Conservation (phyloP, 768 basidiomycete species). For the Termitomyces sp. region DNA sequence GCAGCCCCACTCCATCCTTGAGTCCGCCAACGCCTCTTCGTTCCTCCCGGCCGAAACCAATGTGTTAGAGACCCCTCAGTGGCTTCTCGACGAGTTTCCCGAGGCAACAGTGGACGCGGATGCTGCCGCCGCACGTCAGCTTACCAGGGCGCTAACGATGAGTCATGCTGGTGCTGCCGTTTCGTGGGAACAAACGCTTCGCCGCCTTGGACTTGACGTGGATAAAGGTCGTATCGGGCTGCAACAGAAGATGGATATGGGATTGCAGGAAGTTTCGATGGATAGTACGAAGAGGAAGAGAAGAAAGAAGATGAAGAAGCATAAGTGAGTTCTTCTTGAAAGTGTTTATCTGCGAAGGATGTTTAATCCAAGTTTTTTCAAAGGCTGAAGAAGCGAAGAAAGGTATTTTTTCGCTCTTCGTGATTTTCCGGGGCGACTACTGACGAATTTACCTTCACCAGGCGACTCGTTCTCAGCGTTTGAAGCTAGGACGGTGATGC, state of each 20-base stretch:
- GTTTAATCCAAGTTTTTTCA: constrained; percentile 1
- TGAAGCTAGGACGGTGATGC: constrained; percentile 27
- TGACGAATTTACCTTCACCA: constrained; percentile 18
- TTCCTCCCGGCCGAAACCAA: constrained; percentile 9
- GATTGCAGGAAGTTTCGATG: constrained; percentile 58
- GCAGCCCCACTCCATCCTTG: constrained; percentile 52
- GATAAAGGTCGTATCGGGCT: constrained; percentile 42
- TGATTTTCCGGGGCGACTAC: not conserved
- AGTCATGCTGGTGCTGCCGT: constrained; percentile 54
- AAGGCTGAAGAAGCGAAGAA: constrained; percentile 91
- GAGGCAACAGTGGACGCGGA: constrained; percentile 64
- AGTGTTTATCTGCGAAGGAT: not conserved
- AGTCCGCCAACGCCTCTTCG: constrained; percentile 21
- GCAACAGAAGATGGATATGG: constrained; percentile 49
- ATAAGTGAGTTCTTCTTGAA: constrained; percentile 61
- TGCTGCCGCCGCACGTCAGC: constrained; percentile 72
- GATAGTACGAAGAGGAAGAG: constrained; percentile 84
- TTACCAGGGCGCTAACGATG: constrained; percentile 71
- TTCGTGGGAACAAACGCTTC: constrained; percentile 66
- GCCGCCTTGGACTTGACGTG: constrained; percentile 55
- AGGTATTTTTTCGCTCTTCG: constrained; percentile 41
- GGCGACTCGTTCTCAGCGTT: constrained; percentile 38
- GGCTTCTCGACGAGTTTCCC: constrained; percentile 34
- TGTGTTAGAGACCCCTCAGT: constrained; percentile 15
- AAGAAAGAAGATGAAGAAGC: constrained; percentile 95